Conservation (phyloP, 495 filamentous ascomycete species). For the Lichina pygmaea region DNA sequence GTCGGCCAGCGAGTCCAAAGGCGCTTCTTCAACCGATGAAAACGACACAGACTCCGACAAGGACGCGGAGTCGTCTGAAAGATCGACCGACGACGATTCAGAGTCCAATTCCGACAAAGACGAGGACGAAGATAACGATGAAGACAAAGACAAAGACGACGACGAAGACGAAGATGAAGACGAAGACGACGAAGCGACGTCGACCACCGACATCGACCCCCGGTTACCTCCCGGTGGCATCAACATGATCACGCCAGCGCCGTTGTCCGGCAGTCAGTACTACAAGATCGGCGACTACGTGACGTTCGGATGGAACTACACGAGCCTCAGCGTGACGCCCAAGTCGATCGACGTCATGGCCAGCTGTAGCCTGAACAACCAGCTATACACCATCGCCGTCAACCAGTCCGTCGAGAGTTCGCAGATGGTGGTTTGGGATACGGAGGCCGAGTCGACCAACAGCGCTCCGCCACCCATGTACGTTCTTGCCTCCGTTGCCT, state of each 20-base stretch:
- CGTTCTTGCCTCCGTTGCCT: not conserved
- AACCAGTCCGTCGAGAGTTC: constrained; percentile 22
- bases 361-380: constrained; percentile 37
- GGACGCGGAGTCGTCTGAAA: too few species aligned
- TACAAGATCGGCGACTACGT: constrained; percentile 74
- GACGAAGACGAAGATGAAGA: too few species aligned
- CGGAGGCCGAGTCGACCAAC: constrained; percentile 31
- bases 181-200: constrained; percentile 6
- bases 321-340: constrained; percentile 51
- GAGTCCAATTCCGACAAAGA: too few species aligned
- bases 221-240: constrained; percentile 43
- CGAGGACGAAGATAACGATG: too few species aligned
- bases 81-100: too few species aligned
- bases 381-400: constrained; percentile 35
- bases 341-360: constrained; percentile 59
- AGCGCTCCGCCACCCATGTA: constrained; percentile 30
- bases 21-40: too few species aligned
- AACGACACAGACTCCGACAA: too few species aligned
- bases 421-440: constrained; percentile 20
- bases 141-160: too few species aligned
- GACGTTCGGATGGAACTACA: constrained; percentile 91
- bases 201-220: constrained; percentile 16
- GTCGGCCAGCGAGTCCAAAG: too few species aligned
- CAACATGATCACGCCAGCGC: constrained; percentile 50
- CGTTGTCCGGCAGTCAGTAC: constrained; percentile 30